Base-by-base conservation (phyloP, 108 stramenopile species). In the Cyclostephanos tholiformis region DNA sequence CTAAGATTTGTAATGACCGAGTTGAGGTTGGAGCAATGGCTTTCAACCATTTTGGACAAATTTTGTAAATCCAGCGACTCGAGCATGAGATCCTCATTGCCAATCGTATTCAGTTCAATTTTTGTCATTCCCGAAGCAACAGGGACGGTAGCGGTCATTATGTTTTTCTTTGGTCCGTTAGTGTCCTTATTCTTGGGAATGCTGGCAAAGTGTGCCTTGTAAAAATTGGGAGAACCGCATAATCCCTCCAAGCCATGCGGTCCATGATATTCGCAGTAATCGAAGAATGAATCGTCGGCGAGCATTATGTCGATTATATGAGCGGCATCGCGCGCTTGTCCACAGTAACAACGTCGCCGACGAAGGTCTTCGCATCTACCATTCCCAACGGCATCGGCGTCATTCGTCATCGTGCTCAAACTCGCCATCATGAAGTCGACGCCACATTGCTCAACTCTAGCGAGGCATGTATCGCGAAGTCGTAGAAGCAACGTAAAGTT, bases 261-360 rank as follows among this genome's bases (percentile, higher is more conserved):
- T 9, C 79, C 79, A 38, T 75, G 74, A 70, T 80, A 80, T 48
- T 80, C 79, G 51, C 79, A 80, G 26, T 69, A 70, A 2, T 67
- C 60, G 49, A 80, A 80, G 69, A 69, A 80, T 25, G 64, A 29
- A 53, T 80, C 68, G 22, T 46, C 50, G 32, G 20, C 35, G 10
- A 70, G 30, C 74, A 80, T 75, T 46, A 46, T 63, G 43, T 80
- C 74, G 57, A 80, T 75, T 23, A 80, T 48, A 13, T 70, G 41
- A 6, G 51, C 25, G 36, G 67, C 74, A 56, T 80, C 79, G 32
- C 50, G 38, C 14, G 74, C 67, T 36, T 61, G 35, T 19, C 72
- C 35, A 30, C 66, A 74, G 26, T 79, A 19, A 46, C 76, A 77
- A n/a, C n/a, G n/a, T 46, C 23, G 36, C 13, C 46, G 32, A 32